Percentiles rank a stretch among this genome's conserved stretches.
phyloP scores from a whole-genome alignment of 1,284 basidiomycete genomes.

The Anthracocystis panici-leucophaei region DNA sequence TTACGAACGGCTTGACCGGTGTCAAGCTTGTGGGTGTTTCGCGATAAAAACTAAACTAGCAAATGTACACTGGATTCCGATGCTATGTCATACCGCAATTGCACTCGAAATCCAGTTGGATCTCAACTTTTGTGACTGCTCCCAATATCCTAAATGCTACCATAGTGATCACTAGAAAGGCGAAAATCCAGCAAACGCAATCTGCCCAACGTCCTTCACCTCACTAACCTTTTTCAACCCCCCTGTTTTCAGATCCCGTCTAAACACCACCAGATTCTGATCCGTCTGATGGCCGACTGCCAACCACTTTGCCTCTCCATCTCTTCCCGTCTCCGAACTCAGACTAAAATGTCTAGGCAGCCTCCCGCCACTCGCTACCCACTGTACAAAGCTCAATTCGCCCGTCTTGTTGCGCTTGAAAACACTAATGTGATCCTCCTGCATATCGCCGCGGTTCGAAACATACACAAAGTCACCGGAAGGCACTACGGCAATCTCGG shows the following conservation, averaged over 20 bases:
- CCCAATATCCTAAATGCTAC: not conserved
- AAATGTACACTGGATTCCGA: no score
- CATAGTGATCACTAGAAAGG: slow-evolving; percentile 20
- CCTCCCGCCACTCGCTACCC: slow-evolving; percentile 48
- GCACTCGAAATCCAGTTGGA: no score
- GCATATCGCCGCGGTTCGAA: slow-evolving; percentile 45
- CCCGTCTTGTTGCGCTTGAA: slow-evolving; percentile 38
- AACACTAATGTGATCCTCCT: slow-evolving; percentile 57
- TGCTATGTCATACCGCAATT: no score
- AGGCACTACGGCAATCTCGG: slow-evolving; percentile 57
- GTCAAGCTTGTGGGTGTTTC: slow-evolving; percentile 61
- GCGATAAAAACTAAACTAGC: not conserved
- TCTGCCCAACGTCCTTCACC: slow-evolving; percentile 21
- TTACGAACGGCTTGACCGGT: slow-evolving; percentile 54
- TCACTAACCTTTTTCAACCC: slow-evolving; percentile 24
- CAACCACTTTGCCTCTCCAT: slow-evolving; percentile 38
- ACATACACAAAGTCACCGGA: slow-evolving; percentile 55
- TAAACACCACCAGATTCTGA: slow-evolving; percentile 50
- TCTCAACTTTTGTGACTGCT: not conserved
- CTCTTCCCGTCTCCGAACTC: slow-evolving; percentile 20
- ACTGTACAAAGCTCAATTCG: slow-evolving; percentile 34
- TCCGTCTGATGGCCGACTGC: slow-evolving; percentile 53
- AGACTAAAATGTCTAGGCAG: slow-evolving; percentile 56
- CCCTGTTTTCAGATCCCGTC: slow-evolving; percentile 28
- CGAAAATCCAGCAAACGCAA: slow-evolving; percentile 53